Percentiles rank a stretch among this genome's conserved stretches.
Conservation (phyloP, 1,284 basidiomycete species). For the Sphagnurus paluster region DNA sequence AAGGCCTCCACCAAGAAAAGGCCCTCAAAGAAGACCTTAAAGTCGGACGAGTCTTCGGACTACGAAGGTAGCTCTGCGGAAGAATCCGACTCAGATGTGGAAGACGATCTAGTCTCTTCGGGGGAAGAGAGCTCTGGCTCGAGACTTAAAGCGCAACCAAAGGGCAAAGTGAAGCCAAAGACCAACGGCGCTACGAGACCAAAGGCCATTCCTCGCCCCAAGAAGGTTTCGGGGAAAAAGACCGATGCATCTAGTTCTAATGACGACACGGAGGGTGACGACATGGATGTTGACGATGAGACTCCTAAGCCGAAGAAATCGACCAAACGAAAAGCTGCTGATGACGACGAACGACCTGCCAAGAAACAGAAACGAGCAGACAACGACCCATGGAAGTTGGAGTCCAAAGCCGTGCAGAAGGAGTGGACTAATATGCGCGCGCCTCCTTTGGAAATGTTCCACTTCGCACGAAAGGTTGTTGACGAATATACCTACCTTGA, state of each 20-base stretch:
- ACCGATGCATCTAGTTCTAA: conserved; percentile 24
- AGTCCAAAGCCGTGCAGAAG: conserved; percentile 57
- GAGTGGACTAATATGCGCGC: conserved; percentile 82
- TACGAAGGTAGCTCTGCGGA: conserved; percentile 39
- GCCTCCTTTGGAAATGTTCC: conserved; percentile 90
- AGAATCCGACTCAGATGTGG: conserved; percentile 29
- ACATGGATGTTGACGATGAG: conserved; percentile 60
- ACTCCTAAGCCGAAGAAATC: conserved; percentile 42
- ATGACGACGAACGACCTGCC: conserved; percentile 46
- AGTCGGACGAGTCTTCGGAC: conserved; percentile 38
- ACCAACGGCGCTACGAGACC: conserved; percentile 21
- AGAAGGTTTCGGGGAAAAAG: conserved; percentile 19
- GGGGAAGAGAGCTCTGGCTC: conserved; percentile 25
- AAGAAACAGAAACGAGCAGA: conserved; percentile 70
- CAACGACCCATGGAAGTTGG: conserved; percentile 82
- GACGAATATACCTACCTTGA: conserved; percentile 96
- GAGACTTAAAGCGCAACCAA: conserved; percentile 13
- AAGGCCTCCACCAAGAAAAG: conserved; percentile 15
- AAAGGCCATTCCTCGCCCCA: conserved; percentile 20
- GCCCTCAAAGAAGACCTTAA: conserved; percentile 19
- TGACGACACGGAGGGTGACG: conserved; percentile 50
- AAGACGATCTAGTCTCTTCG: conserved; percentile 18
- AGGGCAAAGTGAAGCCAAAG: conserved; percentile 19
- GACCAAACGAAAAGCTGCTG: conserved; percentile 48
- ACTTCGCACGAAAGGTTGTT: conserved; percentile 85